Evolutionary conservation across 768 basidiomycete species (phyloP), one percentile per base, ranked within the genome.

Genomic region (Hericium alpestre): DNA sequence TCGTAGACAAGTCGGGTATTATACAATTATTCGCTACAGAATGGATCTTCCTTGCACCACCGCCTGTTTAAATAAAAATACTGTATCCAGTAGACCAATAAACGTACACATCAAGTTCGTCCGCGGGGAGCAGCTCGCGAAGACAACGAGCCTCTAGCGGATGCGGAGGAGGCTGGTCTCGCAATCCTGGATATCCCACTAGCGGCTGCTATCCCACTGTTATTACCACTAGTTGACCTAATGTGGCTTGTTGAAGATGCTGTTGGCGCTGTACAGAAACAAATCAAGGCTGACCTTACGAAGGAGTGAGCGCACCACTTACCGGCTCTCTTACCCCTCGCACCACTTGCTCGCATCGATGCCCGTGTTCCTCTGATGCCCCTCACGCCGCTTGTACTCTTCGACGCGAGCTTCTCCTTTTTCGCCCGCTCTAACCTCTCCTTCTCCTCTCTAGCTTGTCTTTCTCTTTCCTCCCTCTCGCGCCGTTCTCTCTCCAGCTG

Each of bases 351-450:
- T 57, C 81, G 78, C 73, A 77, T 74, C 12, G 81, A 86, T 1
- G 81, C 84, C 47, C 83, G 76, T 5, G 82, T 91, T 3, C 86
- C 88, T 55, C 86, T 78, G 32, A 87, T 82, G 8, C 87, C 88
- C 64, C 85, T 70, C 2, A 87, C 79, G 15, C 80, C 79, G 38
- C 86, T 85, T 22, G 80, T 65, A 50, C 65, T 58, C 18, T 60
- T 56, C 9, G 59, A 51, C 0, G 62, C 38, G 47, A 55, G 59
- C 5, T 68, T 71, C 56, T 77, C 76, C 11, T 70, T 71, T 46
- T 71, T 74, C 56, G 83, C 79, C 38, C 75, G 74, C 63, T 76
- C 80, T 23, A 70, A 46, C 25, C 70, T 67, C 51, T 75, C 74
- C 51, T 61, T 71, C 57, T 74, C 76, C 58, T 75, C 74, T 53